Conservation (phyloP, 2,329 filamentous ascomycete species). For the Aaosphaeria arxii region DNA sequence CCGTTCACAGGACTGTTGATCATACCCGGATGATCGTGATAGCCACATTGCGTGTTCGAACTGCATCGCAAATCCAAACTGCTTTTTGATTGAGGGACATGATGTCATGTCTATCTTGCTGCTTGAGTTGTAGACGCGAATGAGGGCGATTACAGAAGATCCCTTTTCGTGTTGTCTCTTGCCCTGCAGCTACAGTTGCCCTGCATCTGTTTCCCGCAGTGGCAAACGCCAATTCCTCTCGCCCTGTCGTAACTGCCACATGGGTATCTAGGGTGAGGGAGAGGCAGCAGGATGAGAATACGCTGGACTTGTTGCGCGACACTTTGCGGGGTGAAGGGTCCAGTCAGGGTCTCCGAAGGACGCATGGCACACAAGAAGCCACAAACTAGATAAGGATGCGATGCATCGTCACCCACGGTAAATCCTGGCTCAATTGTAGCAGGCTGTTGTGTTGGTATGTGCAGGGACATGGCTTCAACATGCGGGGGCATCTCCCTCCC, state of each 20-base stretch:
- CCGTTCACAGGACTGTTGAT: neutral
- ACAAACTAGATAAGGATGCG: neutral
- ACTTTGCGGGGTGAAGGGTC: conserved; percentile 6
- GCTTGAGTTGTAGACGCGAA: neutral
- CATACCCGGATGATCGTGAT: neutral
- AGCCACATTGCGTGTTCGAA: neutral
- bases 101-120: too few species aligned
- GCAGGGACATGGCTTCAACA: too few species aligned
- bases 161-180: neutral
- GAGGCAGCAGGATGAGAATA: too few species aligned
- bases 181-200: neutral
- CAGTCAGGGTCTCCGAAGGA: conserved; percentile 5
- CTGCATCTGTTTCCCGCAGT: neutral
- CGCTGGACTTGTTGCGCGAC: too few species aligned
- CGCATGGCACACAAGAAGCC: conserved; percentile 3
- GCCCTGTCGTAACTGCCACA: neutral
- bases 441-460: too few species aligned
- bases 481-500: too few species aligned
- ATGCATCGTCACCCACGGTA: neutral
- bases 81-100: neutral
- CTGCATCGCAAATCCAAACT: neutral
- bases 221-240: neutral
- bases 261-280: neutral
- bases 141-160: neutral
- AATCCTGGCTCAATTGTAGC: too few species aligned